Evolutionary conservation across 371 early-diverging fungal species (phyloP).

Genomic region (Funneliformis caledonium): DNA sequence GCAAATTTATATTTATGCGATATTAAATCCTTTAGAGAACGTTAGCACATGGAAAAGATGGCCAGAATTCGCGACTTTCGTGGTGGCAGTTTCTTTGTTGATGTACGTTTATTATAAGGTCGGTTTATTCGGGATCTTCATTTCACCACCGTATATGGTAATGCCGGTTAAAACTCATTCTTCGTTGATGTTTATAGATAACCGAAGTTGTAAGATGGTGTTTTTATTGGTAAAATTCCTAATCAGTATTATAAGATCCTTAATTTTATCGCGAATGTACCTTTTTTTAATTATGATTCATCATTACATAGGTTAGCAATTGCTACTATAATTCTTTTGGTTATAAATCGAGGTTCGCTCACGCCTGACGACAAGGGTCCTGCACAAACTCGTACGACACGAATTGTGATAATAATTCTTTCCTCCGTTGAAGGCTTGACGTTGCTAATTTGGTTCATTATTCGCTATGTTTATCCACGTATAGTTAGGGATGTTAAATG

Average conservation of each 20-base stretch:
- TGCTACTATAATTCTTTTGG: conserved; percentile 47
- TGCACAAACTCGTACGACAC: conserved; percentile 12
- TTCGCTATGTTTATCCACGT: conserved; percentile 45
- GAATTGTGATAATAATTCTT: conserved; percentile 43
- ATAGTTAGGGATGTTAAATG: conserved; percentile 45
- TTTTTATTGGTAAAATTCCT: conserved; percentile 46
- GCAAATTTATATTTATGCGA: neutral
- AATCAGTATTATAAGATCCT: neutral
- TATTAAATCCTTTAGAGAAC: neutral
- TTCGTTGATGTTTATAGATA: conserved; percentile 38
- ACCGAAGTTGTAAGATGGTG: conserved; percentile 51
- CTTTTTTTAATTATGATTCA: neutral
- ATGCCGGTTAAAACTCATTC: neutral
- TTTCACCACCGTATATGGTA: neutral
- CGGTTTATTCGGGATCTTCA: neutral
- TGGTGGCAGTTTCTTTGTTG: neutral
- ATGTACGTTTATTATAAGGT: conserved; percentile 36
- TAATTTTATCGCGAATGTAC: neutral
- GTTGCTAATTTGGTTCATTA: conserved; percentile 41
- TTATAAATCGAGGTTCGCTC: conserved; percentile 43
- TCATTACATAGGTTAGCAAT: conserved; percentile 44
- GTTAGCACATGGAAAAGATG: conserved; percentile 13
- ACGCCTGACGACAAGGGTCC: neutral
- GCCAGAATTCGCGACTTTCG: conserved; percentile 19
- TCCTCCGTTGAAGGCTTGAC: conserved; percentile 43